These are phyloP conservation scores for Rhododendron simsii DNA, from an alignment of 148 eudicot genomes.

Conservation along the genomic window DNA sequence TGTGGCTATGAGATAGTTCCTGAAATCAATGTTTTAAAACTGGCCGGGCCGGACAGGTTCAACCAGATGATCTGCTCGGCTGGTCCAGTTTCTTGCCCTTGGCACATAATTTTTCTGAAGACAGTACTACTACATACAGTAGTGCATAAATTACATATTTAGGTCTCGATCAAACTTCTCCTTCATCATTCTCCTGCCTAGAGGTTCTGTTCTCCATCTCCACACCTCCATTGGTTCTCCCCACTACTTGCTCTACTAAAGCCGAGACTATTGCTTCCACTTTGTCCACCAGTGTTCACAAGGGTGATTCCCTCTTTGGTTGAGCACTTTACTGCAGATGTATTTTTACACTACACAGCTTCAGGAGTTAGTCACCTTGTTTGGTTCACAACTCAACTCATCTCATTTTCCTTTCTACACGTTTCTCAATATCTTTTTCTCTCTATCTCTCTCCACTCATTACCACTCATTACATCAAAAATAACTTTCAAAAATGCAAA, in stretches of 20 bases:
- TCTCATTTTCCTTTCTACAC: too few species aligned
- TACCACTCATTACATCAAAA: too few species aligned
- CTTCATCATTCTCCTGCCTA: neutral
- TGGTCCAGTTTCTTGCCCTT: neutral
- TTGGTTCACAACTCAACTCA: too few species aligned
- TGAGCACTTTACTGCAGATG: neutral
- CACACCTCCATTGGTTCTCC: neutral
- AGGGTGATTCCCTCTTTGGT: neutral
- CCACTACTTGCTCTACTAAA: neutral
- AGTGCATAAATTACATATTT: neutral
- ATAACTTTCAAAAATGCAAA: too few species aligned
- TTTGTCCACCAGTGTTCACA: neutral
- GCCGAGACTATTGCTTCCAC: neutral
- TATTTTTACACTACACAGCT: neutral
- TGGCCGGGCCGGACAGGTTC: neutral
- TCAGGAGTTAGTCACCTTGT: neutral
- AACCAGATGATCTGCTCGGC: neutral
- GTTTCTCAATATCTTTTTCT: too few species aligned
- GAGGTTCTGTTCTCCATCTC: neutral
- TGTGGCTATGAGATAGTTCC: neutral
- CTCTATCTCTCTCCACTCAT: too few species aligned
- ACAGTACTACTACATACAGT: neutral
- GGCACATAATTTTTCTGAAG: neutral
- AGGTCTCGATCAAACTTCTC: neutral
- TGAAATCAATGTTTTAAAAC: neutral